These are phyloP conservation scores for Suillus ampliporus DNA, from an alignment of 768 basidiomycete species.

Conservation along the genomic window DNA sequence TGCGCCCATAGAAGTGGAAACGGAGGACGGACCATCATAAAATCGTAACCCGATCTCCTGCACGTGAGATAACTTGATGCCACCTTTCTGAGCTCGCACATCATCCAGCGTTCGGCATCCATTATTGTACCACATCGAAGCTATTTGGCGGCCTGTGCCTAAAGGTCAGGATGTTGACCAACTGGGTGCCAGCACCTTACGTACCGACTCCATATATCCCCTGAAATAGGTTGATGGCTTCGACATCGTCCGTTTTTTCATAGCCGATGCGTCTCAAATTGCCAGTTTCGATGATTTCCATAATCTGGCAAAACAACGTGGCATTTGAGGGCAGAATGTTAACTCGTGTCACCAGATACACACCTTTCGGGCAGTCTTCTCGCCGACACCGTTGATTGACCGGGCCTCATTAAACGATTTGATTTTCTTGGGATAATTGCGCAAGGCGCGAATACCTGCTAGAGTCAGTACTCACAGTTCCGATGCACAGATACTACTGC, in stretches of 20 bases:
- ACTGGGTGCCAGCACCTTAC: slow-evolving; percentile 27
- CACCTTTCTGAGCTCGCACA: slow-evolving; percentile 60
- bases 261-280: slow-evolving; percentile 68
- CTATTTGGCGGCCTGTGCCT: slow-evolving; percentile 64
- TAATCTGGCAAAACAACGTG: slow-evolving; percentile 56
- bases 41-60: slow-evolving; percentile 73
- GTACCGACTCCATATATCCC: slow-evolving; percentile 89
- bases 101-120: slow-evolving; percentile 86
- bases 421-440: slow-evolving; percentile 62
- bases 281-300: slow-evolving; percentile 81
- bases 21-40: slow-evolving; percentile 62
- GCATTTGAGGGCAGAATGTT: not conserved
- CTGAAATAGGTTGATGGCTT: slow-evolving; percentile 61
- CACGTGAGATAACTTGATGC: slow-evolving; percentile 59
- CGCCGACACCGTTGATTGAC: slow-evolving; percentile 64
- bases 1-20: not conserved
- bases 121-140: slow-evolving; percentile 72
- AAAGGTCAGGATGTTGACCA: not conserved
- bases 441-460: slow-evolving; percentile 64
- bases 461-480: slow-evolving; percentile 12
- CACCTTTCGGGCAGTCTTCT: slow-evolving; percentile 80
- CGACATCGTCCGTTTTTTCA: slow-evolving; percentile 69
- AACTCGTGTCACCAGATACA: slow-evolving; percentile 8
- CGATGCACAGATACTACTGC: slow-evolving; percentile 10
- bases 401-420: slow-evolving; percentile 62